phyloP scores from a whole-genome alignment of 1,284 basidiomycete genomes.

The Sanghuangporus baumii region DNA sequence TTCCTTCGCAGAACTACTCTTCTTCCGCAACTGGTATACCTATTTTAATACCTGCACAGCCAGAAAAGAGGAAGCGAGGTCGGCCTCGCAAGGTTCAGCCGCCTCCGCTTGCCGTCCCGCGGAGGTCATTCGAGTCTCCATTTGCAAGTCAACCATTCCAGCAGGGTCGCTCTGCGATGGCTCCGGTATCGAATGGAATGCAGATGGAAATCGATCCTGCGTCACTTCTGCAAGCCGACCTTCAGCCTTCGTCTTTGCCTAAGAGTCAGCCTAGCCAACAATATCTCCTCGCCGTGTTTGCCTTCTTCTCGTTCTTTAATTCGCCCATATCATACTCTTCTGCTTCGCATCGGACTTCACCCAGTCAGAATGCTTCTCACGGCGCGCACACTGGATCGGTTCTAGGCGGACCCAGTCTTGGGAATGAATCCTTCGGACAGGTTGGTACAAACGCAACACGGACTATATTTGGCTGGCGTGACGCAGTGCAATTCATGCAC shows the following conservation, averaged over 20 bases:
- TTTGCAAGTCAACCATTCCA: constrained; percentile 22
- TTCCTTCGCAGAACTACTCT: constrained; percentile 3
- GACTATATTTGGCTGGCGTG: constrained; percentile 38
- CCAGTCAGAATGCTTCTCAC: constrained; percentile 17
- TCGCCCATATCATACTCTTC: constrained; percentile 49
- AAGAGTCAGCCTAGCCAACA: constrained; percentile 32
- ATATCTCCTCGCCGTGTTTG: constrained; percentile 69
- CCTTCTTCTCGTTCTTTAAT: constrained; percentile 73
- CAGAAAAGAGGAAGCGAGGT: constrained; percentile 78
- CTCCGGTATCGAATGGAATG: not conserved
- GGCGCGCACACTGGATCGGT: constrained; percentile 30
- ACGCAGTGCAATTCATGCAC: constrained; percentile 53
- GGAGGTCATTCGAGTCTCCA: not conserved
- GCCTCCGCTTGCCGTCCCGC: constrained; percentile 16
- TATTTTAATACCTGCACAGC: constrained; percentile 28
- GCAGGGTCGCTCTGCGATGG: constrained; percentile 13
- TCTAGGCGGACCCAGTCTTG: constrained; percentile 16
- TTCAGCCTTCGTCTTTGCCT: not conserved
- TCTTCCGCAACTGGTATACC: constrained; percentile 4
- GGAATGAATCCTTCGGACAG: constrained; percentile 19
- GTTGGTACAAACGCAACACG: not conserved
- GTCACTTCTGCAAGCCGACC: not conserved
- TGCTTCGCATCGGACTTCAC: constrained; percentile 25
- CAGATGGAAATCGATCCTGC: constrained; percentile 9
- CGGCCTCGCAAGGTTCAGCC: constrained; percentile 54